A percentile compares a stretch with the other conserved stretches of the same genome.
Conservation (phyloP, 805 yeast species). For the Starmerella tilneyi region DNA sequence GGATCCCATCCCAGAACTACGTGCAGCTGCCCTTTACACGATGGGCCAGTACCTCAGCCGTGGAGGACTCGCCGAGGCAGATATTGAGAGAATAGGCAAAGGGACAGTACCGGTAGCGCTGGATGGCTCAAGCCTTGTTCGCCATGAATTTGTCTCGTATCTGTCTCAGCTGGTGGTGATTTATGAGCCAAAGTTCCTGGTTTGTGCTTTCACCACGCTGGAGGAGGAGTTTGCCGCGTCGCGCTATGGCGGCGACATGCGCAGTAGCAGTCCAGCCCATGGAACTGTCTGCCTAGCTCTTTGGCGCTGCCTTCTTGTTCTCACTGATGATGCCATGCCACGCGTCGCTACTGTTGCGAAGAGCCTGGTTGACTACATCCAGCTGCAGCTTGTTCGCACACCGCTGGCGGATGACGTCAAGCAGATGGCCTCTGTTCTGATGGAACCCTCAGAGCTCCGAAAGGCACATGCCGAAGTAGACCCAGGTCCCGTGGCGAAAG, state of each 20-base stretch:
- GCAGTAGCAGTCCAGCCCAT: conserved; percentile 65
- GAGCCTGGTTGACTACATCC: conserved; percentile 61
- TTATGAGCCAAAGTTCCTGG: conserved; percentile 64
- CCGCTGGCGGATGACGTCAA: conserved; percentile 53
- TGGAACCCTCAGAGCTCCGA: conserved; percentile 15
- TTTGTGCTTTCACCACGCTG: conserved; percentile 75
- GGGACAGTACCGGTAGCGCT: conserved; percentile 57
- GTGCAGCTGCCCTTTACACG: conserved; percentile 72
- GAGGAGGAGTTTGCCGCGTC: conserved; percentile 62
- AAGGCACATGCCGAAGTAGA: neutral
- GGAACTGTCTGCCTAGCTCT: conserved; percentile 77
- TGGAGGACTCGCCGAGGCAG: conserved; percentile 37
- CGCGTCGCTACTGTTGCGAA: conserved; percentile 69
- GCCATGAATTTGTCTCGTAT: conserved; percentile 73
- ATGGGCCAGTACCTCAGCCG: conserved; percentile 45
- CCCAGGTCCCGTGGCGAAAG: neutral
- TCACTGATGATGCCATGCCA: conserved; percentile 78
- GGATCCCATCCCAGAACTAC: conserved; percentile 92
- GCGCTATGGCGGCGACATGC: conserved; percentile 47
- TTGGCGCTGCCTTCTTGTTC: conserved; percentile 73
- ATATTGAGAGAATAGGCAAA: conserved; percentile 40
- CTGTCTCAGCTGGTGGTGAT: conserved; percentile 63
- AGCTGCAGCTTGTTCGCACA: conserved; percentile 52
- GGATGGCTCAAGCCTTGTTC: conserved; percentile 82
- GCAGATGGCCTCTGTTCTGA: conserved; percentile 32